Base-by-base conservation (phyloP, 2,329 filamentous ascomycete genomes). In the Calonectria hawksworthii region DNA sequence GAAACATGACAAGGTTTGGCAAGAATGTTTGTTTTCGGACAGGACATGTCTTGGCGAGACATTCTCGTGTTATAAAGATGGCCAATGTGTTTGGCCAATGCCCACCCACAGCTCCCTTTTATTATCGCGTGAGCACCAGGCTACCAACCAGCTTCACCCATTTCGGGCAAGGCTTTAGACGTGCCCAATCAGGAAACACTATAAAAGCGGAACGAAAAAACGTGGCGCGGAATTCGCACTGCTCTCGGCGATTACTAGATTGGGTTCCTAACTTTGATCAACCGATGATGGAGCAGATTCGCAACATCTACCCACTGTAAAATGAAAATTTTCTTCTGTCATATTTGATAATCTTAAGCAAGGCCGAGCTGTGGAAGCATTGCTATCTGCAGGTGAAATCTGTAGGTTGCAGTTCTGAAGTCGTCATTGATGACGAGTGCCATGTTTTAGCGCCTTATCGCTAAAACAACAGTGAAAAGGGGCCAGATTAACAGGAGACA, bases 1-100 rank as follows among this genome's bases (percentile, higher is more conserved):
- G 50, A 41, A 34, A 21, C 66, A 74, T 71, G 44, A 18, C n/a
- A 47, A 47, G n/a, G n/a, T 47, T 47, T 23, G n/a, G 21, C 44
- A 23, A n/a, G 10, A 23, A 47, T n/a, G 41, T 23, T 47, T 23
- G 44, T 18, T n/a, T 47, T 47, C 9, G 21, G 9, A 47, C 41
- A 47, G n/a, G 21, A 47, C 10, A n/a, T 8, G 21, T n/a, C 21
- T n/a, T 21, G 41, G 38, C 14, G 38, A 21, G 6, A 10, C 41
- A 47, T 47, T n/a, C 41, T 47, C 21, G 21, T 47, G 9, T 47
- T 47, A 16, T n/a, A 10, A 47, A n/a, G 44, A 13, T 21, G n/a
- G 21, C 44, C 44, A 47, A 23, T 47, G 5, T 47, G 21, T 23
- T 23, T 47, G n/a, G 21, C 7, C n/a, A 13, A 9, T 47, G 10